Evolutionary conservation across 441 rosid species (phyloP), one percentile per base, ranked within the genome.

Genomic region (Breynia disticha): DNA sequence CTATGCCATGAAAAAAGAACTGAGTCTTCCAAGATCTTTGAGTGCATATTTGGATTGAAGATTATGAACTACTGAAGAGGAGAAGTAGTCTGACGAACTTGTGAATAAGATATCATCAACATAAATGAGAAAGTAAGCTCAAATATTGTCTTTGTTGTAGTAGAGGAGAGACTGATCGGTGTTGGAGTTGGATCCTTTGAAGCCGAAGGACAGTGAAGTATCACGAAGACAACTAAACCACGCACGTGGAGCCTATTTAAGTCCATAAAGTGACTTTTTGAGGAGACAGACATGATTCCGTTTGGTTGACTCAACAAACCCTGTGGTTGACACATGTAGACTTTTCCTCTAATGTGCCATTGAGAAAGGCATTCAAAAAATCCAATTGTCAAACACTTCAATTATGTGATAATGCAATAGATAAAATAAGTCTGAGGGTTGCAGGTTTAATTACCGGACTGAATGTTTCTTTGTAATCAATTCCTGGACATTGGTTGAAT

Each of bases 161-260:
- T 11, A 37, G n/a, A 37, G 11, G 41, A 37, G 41, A 11, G 41
- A 37, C 41, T 6, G 6, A 11, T 37, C 41, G 11, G 41, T 11
- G 11, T 11, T 6, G 11, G 7, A 5, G 41, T n/a, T n/a, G n/a
- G n/a, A n/a, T n/a, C 41, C 6, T 5, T 6, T 5, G 41, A 37
- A 37, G 11, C 41, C 41, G 11, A 37, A 11, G 6, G 6, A 37
- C 11, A 11, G 11, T 6, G 11, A 11, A 37, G 11, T 5, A 5
- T 6, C 11, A 37, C 41, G 6, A 37, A 37, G 11, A 37, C 41
- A 37, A 37, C 11, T 6, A 37, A 37, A 37, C 11, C 11, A 37
- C 6, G 41, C 57, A 1, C 55, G 46, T 2, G 57, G 57, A 7
- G 57, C 46, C 41, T 54, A 47, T 7, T 54, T 54, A 7, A 54